phyloP scores from a whole-genome alignment of 2,329 filamentous ascomycete species.

The Pezicula neosporulosa region DNA sequence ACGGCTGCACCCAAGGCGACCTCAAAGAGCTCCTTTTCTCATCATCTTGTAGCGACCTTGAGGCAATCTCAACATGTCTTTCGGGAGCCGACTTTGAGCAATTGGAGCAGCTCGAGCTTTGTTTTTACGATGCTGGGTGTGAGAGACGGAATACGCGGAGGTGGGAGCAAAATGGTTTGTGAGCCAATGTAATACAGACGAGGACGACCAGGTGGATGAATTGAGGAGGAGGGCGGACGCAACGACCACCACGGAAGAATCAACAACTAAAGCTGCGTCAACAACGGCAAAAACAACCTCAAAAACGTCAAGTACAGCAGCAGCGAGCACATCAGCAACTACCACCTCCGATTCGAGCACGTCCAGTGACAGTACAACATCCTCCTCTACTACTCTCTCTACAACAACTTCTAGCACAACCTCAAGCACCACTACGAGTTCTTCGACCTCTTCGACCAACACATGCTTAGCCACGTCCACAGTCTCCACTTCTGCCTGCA shows the following conservation, averaged over 20 bases:
- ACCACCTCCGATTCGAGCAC: slow-evolving; percentile 4
- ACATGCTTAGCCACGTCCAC: slow-evolving; percentile 13
- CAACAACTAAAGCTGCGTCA: neutral
- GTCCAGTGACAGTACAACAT: neutral
- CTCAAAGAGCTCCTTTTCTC: slow-evolving; percentile 15
- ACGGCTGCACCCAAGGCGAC: slow-evolving; percentile 11
- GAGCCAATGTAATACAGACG: slow-evolving; percentile 11
- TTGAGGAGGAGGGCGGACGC: slow-evolving; percentile 11
- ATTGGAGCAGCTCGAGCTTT: slow-evolving; percentile 17
- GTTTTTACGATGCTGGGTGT: slow-evolving; percentile 20
- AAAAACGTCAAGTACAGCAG: neutral
- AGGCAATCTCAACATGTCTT: slow-evolving; percentile 18
- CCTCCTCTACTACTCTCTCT: neutral
- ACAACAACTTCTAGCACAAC: slow-evolving; percentile 1
- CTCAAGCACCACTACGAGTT: slow-evolving; percentile 1
- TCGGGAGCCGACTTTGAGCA: slow-evolving; percentile 8
- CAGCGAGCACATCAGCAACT: slow-evolving; percentile 4
- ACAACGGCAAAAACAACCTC: neutral
- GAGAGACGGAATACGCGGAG: slow-evolving; percentile 11
- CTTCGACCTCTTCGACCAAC: slow-evolving; percentile 4
- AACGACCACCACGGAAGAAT: neutral
- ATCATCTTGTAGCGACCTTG: slow-evolving; percentile 16
- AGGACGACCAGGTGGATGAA: slow-evolving; percentile 9
- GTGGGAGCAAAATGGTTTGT: slow-evolving; percentile 16
- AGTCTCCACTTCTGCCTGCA: slow-evolving; percentile 10